phyloP scores from a whole-genome alignment of 148 eudicot species.

The Rhododendron ferrugineum region DNA sequence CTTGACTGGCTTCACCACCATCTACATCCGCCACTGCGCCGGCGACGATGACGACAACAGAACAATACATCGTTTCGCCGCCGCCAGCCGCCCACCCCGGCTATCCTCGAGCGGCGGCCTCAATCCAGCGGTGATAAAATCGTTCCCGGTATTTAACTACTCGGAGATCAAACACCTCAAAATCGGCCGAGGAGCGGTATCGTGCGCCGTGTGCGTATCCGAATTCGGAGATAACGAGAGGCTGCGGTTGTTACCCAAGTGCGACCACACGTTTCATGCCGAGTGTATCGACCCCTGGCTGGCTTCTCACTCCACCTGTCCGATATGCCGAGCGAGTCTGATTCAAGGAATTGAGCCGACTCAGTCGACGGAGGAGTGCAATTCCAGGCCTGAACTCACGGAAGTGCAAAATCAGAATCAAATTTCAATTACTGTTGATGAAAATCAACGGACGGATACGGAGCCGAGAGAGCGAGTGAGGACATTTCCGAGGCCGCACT shows the following conservation, averaged over 20 bases:
- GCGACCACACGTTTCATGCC: slow-evolving; percentile 17
- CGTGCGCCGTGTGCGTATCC: slow-evolving; percentile 28
- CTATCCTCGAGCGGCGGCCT: slow-evolving; percentile 15
- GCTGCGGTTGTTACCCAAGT: slow-evolving; percentile 17
- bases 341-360: not conserved
- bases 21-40: not conserved
- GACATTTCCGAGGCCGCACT: slow-evolving; percentile 18
- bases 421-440: not conserved
- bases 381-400: not conserved
- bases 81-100: not conserved
- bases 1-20: not conserved
- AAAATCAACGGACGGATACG: not conserved
- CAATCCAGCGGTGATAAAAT: slow-evolving; percentile 11
- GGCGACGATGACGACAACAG: not conserved
- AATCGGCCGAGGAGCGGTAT: slow-evolving; percentile 14
- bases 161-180: slow-evolving; percentile 19
- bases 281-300: slow-evolving; percentile 30
- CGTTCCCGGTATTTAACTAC: slow-evolving; percentile 21
- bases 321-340: slow-evolving; percentile 23
- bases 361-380: not conserved
- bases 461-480: not conserved
- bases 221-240: slow-evolving; percentile 23
- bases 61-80: not conserved
- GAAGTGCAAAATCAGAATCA: not conserved
- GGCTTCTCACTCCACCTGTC: slow-evolving; percentile 25